These are phyloP conservation scores for Daldinia sp. DNA, from an alignment of 2,329 filamentous ascomycete species.

Conservation along the genomic window DNA sequence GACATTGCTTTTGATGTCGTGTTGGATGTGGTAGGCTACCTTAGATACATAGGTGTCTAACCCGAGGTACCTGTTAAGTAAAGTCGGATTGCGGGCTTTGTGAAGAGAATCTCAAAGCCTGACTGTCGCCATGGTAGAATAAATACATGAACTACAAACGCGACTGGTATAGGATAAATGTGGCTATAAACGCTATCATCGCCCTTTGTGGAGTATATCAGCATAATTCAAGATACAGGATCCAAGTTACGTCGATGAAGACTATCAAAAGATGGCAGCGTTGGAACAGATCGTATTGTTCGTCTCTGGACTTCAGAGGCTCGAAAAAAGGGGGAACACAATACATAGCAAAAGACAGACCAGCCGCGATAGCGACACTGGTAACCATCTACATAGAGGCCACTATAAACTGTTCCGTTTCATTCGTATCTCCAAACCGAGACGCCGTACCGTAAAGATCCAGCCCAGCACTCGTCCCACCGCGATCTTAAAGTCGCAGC, in stretches of 20 bases:
- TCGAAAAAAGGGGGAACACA: conserved; percentile 21
- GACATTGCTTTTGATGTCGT: neutral
- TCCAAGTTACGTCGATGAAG: neutral
- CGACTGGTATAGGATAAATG: neutral
- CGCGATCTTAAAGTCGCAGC: conserved; percentile 13
- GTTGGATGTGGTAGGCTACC: neutral
- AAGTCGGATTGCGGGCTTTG: neutral
- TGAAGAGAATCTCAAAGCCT: neutral
- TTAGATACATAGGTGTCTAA: too few relatives aligned
- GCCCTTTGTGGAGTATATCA: neutral
- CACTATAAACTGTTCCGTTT: conserved; percentile 27
- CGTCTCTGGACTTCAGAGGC: conserved; percentile 22
- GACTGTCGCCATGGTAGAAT: neutral
- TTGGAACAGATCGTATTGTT: conserved; percentile 32
- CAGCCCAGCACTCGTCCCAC: conserved; percentile 36
- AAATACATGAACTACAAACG: neutral
- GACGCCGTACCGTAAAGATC: conserved; percentile 41
- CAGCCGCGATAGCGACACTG: conserved; percentile 24
- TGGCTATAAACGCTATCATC: neutral
- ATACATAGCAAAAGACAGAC: conserved; percentile 37
- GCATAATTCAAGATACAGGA: neutral
- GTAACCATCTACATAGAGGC: conserved; percentile 24
- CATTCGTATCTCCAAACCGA: conserved; percentile 44
- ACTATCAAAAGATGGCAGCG: conserved; percentile 6
- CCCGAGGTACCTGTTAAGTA: neutral